Base-by-base conservation (phyloP, 257 asterid genomes). In the Fraxinus americana region DNA sequence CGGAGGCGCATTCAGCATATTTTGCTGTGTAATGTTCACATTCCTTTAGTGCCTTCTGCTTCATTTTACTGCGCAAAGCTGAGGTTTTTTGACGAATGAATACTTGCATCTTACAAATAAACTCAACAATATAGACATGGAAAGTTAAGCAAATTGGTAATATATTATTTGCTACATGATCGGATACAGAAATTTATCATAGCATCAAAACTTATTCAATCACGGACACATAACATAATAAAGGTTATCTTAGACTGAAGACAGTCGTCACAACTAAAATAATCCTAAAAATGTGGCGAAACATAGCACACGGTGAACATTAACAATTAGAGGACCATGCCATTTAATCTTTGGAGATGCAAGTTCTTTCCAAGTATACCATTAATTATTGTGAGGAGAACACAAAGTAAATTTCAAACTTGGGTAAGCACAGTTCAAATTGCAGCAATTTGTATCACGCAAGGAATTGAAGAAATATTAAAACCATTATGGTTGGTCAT, bases 51-150 rank as follows among this genome's bases (percentile, higher is more conserved):
- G 99, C 98, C 89, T 89, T 93, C 72, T 84, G 88, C 93, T 95
- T 95, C 99, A 95, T 95, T 90, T 91, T 93, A 90, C 99, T 95
- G 91, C 99, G 97, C 82, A 95, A 80, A 86, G 99, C 99, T 95
- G 97, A 81, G 38, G 78, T 75, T 74, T 78, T 59, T 76, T 52
- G 78, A 72, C 59, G 68, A 79, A 82, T 79, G 19, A 86, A 57
- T 69, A 81, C 76, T 74, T 67, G 84, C 71, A 78, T 65, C 61
- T 48, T 57, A 19, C 73, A 14, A 75, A 13, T 29, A 9, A 70
- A 70, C 71, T 78, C 69, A 21, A 32, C 54, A 41, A 8, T 16
- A 8, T n/a, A 2, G 43, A 67, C 66, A 65, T 70, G 67, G 69
- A 61, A 67, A 38, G 39, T 67, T 5, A 75, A 30, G 25, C 77